Base-by-base conservation (phyloP, 129 eudicot genomes). In the Artemisia tridentata region DNA sequence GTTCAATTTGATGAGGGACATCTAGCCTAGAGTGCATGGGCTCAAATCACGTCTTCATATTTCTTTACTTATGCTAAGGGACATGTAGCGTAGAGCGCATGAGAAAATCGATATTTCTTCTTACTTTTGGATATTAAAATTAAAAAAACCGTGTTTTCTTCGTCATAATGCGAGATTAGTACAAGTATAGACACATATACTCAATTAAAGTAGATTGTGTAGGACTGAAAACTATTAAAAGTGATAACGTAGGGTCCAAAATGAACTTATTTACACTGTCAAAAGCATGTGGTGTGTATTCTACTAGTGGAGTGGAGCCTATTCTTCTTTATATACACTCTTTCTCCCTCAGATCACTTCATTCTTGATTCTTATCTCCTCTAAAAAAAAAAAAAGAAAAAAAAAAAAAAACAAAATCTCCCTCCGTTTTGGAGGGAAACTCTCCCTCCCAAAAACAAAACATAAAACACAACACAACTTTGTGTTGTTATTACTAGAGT, bases 391-490 rank as follows among this genome's bases (percentile, higher is more conserved):
- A 4, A 31, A 5, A 27, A 1, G 2, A 27, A 21, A 6, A 31
- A 31, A 4, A 31, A 5, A 27, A 1, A 27, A 27, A 21, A 29
- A 3, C 4, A 3, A 10, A 11, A 74, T 72, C 76, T 43, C 72
- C 15, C 45, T 45, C 68, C 18, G 10, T 50, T 21, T 61, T 69
- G 76, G 81, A 77, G 81, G 81, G 76, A 77, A 77, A 61, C 3
- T 51, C 63, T 77, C 81, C 81, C 76, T 72, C 81, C 76, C 69
- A 77, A 59, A 59, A 59, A 3, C 13, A 27, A 12, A 21, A 69
- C 29, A 34, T 2, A 45, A 1, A 47, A 29, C 50, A 59, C 0
- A 15, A 31, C 31, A 59, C 0, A 15, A 31, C 31, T 31, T 9
- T 13, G 2, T 50, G 29, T 20, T 20, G 15, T 18, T 25, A 48